phyloP scores from a whole-genome alignment of 495 filamentous ascomycete species.

The Sabuloglossum arenarium region DNA sequence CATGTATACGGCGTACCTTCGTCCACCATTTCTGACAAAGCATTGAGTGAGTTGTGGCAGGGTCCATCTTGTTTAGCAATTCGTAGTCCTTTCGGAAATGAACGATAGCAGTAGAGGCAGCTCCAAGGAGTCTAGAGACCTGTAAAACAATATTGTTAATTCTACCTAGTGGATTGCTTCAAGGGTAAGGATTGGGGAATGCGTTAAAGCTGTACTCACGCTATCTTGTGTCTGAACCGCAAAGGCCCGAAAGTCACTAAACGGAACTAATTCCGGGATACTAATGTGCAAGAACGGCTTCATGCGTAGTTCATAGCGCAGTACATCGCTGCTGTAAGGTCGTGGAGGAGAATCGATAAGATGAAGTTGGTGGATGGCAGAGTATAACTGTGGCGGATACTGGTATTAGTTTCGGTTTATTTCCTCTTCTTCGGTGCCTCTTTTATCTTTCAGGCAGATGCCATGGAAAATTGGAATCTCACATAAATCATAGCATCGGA shows the following conservation, averaged over 20 bases:
- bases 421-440: neutral
- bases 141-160: slow-evolving; percentile 16
- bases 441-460: neutral
- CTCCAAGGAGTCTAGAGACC: slow-evolving; percentile 28
- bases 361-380: slow-evolving; percentile 35
- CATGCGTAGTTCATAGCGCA: slow-evolving; percentile 80
- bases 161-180: neutral
- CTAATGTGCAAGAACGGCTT: slow-evolving; percentile 57
- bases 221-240: slow-evolving; percentile 7
- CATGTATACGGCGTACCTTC: slow-evolving; percentile 7
- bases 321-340: slow-evolving; percentile 45
- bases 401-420: neutral
- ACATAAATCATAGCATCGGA: slow-evolving; percentile 40
- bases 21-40: slow-evolving; percentile 13
- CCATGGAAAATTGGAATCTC: slow-evolving; percentile 8
- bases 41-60: slow-evolving; percentile 22
- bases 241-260: slow-evolving; percentile 30
- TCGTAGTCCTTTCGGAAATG: slow-evolving; percentile 47
- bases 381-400: slow-evolving; percentile 33
- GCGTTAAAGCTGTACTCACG: neutral
- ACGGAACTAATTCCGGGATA: slow-evolving; percentile 49
- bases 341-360: slow-evolving; percentile 36
- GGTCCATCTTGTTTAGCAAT: slow-evolving; percentile 27
- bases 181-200: neutral
- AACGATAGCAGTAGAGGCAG: slow-evolving; percentile 35